These are phyloP conservation scores for Erythrophleum ivorense DNA, from an alignment of 331 rosid species.

Conservation along the genomic window DNA sequence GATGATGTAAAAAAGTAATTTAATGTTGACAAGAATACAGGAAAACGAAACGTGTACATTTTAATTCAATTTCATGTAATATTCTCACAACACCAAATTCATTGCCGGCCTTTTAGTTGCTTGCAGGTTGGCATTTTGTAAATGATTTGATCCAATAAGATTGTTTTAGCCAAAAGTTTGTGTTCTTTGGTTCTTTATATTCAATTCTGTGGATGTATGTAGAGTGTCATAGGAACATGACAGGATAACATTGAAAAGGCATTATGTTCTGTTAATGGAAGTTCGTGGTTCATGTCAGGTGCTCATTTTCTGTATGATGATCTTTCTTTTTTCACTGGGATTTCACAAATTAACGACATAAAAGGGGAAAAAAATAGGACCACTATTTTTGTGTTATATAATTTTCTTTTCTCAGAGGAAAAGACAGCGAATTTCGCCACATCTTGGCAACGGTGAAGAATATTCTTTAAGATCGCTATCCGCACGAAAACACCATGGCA, in stretches of 20 bases:
- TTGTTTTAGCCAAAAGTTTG: conserved; percentile 44
- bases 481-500: neutral
- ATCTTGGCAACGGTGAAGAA: neutral
- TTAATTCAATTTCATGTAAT: conserved; percentile 56
- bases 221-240: conserved; percentile 41
- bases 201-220: conserved; percentile 41
- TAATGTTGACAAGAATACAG: conserved; percentile 50
- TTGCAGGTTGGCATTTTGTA: conserved; percentile 67
- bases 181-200: conserved; percentile 38
- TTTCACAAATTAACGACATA: neutral
- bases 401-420: neutral
- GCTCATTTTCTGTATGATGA: neutral
- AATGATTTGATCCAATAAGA: conserved; percentile 62
- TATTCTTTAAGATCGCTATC: conserved; percentile 39
- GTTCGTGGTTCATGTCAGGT: conserved; percentile 6
- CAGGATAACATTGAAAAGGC: neutral
- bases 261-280: conserved; percentile 26
- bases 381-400: conserved; percentile 18
- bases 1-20: conserved; percentile 52
- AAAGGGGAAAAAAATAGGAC: conserved; percentile 5
- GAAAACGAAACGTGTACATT: conserved; percentile 55
- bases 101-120: conserved; percentile 46
- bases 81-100: conserved; percentile 62
- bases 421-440: conserved; percentile 36
- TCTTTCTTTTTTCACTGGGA: neutral